Evolutionary conservation across 345 rosid genomes (phyloP), one percentile per base, ranked within the genome.

Genomic region (Eucalyptus brandiana): DNA sequence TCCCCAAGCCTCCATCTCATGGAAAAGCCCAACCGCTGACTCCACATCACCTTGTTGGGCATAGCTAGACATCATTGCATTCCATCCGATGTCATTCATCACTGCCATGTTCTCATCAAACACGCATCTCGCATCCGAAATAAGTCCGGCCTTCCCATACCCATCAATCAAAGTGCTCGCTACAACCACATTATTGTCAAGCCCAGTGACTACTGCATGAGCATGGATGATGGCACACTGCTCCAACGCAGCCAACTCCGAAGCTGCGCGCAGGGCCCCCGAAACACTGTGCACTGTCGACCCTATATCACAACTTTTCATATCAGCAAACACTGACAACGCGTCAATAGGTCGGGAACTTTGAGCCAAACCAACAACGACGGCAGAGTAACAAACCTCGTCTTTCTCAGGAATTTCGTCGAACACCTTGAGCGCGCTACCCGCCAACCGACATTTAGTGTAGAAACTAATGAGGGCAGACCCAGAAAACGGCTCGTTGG

Each of bases 151-250:
- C 91, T 93, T 94, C 60, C 94, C 93, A 53, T 93, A 94, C n/a
- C 92, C 94, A 87, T 93, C 93, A 50, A 93, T 87, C 91, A 94
- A 91, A 7, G 92, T 85, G 53, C 89, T 90, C 4, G 88, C 92
- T 51, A 93, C 91, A 42, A 91, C 54, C 83, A 89, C 94, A 88
- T 92, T 87, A 86, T 56, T 69, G 40, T 90, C 89, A 15, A 94
- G 90, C 65, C 95, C 95, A 4, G 88, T 34, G 76, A 92, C 90
- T 48, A 92, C 89, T 13, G 93, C 91, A 85, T 93, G 95, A 12
- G 93, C 95, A 44, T 94, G 96, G 60, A 92, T 88, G 30, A 91
- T 88, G 89, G 92, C 89, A 44, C 93, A 92, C 53, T 92, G 93
- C 87, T 94, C 94, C 92, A 91, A 72, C 14, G 94, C 90, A 49